Base-by-base conservation (phyloP, 495 filamentous ascomycete species). In the Penicillium egyptiacum region DNA sequence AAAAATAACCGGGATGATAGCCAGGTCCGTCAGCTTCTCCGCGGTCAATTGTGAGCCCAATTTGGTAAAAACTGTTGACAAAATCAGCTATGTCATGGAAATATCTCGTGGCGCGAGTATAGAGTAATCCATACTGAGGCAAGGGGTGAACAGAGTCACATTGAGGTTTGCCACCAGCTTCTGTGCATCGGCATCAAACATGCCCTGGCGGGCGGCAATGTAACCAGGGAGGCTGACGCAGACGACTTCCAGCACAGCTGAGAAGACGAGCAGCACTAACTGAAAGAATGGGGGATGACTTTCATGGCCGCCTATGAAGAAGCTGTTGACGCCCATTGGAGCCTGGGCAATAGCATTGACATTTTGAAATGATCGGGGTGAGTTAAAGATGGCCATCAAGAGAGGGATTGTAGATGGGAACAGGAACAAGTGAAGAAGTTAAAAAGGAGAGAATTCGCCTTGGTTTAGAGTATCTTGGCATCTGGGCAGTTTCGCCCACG, bases 201-300 rank as follows among this genome's bases (percentile, higher is more conserved):
- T 87, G 68, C 95, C 95, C 63, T 88, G 78, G 43, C 87, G 79
- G 19, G 94, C 94, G 50, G 96, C 86, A 62, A 98, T 86, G 68
- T 96, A 98, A n/a, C 94, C 94, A 1, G 95, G 95, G 56, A 96
- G 73, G 70, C 87, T 90, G 65, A 98, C 94, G 72, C 92, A 98
- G 37, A 98, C 86, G 2, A 98, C 94, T 68, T 98, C 93, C 63
- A 98, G 73, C 22, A 98, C 93, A 14, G 94, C 94, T 71, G 96
- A 95, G 66, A 96, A 96, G 56, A 98, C 92, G 37, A 98, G 84
- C 8, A 96, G 80, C 26, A 89, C 75, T 26, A 98, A 79, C 62
- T 92, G 84, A 52, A 81, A 79, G 56, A 98, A 82, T 22, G 89
- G 79, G 2, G 86, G 84, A 60, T 88, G 85, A 54, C 75, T 79